Conservation (phyloP, 1,284 basidiomycete genomes). For the Malassezia furfur region DNA sequence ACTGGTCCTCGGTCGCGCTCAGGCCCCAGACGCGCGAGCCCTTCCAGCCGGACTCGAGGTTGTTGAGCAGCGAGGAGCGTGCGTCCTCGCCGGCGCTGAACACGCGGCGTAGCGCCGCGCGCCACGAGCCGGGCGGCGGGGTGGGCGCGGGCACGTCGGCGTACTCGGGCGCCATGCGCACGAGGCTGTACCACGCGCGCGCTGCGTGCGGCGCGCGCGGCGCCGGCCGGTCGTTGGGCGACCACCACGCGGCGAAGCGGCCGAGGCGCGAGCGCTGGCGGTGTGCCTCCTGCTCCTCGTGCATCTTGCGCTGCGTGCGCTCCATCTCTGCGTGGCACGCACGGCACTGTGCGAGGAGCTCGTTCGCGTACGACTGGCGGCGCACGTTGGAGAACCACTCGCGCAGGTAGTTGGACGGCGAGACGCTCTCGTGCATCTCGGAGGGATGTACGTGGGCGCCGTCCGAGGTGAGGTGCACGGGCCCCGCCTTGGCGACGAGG, state of each 20-base stretch:
- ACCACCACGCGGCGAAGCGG: too few species aligned
- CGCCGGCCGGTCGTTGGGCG: neutral
- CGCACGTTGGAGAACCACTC: slow-evolving; percentile 18
- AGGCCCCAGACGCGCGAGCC: slow-evolving; percentile 47
- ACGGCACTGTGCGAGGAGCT: slow-evolving; percentile 41
- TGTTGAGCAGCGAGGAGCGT: slow-evolving; percentile 14
- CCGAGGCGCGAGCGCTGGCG: neutral
- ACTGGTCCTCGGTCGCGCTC: slow-evolving; percentile 26
- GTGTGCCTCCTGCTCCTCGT: neutral
- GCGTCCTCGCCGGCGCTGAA: neutral
- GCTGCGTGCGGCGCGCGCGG: neutral
- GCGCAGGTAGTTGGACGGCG: slow-evolving; percentile 6
- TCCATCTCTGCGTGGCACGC: slow-evolving; percentile 37
- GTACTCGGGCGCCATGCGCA: neutral
- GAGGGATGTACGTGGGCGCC: neutral
- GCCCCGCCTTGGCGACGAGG: slow-evolving; percentile 4
- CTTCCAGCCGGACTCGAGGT: slow-evolving; percentile 45
- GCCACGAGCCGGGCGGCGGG: neutral
- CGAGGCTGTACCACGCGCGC: slow-evolving; percentile 2
- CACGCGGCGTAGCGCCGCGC: neutral
- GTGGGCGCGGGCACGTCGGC: neutral
- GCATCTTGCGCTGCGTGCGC: neutral
- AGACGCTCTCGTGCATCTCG: neutral
- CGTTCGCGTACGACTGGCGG: slow-evolving; percentile 41
- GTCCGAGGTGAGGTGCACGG: neutral